Base-by-base conservation (phyloP, 2,329 filamentous ascomycete species). In the Talaromyces islandicus region DNA sequence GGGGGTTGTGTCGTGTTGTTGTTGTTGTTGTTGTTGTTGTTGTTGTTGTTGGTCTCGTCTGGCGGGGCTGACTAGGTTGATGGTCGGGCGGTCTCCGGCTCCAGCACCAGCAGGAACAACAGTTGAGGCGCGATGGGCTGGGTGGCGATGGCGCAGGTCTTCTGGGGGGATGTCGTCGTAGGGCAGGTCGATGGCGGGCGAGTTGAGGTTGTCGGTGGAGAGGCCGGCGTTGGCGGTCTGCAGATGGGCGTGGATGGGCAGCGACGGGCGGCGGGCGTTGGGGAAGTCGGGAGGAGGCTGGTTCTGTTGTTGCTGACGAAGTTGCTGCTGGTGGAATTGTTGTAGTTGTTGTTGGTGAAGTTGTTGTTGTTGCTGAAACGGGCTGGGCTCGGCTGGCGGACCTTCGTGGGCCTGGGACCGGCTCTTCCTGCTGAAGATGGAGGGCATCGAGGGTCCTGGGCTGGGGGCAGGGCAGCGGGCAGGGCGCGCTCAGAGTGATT, bases 11-110 rank as follows among this genome's bases (percentile, higher is more conserved):
- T 64, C 66, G 60, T 61, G 63, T n/a, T n/a, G n/a, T n/a, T n/a
- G n/a, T n/a, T n/a, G n/a, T n/a, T n/a, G n/a, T n/a, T n/a, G n/a
- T n/a, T n/a, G n/a, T n/a, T n/a, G n/a, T n/a, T n/a, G n/a, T n/a
- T n/a, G n/a, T n/a, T n/a, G n/a, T n/a, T n/a, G n/a, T 25, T 63
- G 59, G 27, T 65, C 62, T 1, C 61, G 64, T 59, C 50, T 43
- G 41, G 35, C 27, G 48, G 46, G 55, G 32, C 55, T 41, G 7
- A 61, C 60, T 25, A 61, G 9, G 30, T 56, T 61, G 46, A 61
- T 58, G 4, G 59, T 54, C 14, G 56, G 60, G n/a, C 60, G 60
- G n/a, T 59, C 51, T 17, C 29, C 27, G 24, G 54, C 25, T 7
- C 17, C 25, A 17, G 48, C 27, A 30, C 27, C 25, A 54, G 30